Evolutionary conservation across 176 grass and related monocot species (phyloP).

Genomic region (Oryza punctata): DNA sequence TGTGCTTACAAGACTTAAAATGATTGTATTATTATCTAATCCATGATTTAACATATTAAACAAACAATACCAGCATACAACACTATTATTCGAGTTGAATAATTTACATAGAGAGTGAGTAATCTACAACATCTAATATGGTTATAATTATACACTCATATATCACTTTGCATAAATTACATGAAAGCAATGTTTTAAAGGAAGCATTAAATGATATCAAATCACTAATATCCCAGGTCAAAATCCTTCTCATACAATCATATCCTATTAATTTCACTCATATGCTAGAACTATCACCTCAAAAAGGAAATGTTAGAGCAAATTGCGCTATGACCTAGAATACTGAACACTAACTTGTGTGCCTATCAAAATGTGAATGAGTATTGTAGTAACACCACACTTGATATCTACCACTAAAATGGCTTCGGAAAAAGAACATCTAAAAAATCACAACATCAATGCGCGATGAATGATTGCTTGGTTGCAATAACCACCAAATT

Average conservation of each 20-base stretch:
- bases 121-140: neutral
- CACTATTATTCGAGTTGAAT: neutral
- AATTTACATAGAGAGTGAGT: neutral
- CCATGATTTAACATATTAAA: neutral
- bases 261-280: neutral
- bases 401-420: neutral
- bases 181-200: neutral
- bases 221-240: neutral
- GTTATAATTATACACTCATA: neutral
- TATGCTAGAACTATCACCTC: neutral
- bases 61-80: neutral
- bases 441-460: neutral
- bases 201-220: neutral
- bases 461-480: neutral
- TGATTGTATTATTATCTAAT: neutral
- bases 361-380: neutral
- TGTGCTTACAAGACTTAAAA: neutral
- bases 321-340: neutral
- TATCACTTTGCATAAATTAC: neutral
- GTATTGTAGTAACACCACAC: neutral
- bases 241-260: neutral
- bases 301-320: neutral
- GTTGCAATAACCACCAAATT: neutral
- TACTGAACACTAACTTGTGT: neutral
- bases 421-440: neutral